Conservation (phyloP, 352 stramenopile genomes). For the Aphanomyces stellatus region DNA sequence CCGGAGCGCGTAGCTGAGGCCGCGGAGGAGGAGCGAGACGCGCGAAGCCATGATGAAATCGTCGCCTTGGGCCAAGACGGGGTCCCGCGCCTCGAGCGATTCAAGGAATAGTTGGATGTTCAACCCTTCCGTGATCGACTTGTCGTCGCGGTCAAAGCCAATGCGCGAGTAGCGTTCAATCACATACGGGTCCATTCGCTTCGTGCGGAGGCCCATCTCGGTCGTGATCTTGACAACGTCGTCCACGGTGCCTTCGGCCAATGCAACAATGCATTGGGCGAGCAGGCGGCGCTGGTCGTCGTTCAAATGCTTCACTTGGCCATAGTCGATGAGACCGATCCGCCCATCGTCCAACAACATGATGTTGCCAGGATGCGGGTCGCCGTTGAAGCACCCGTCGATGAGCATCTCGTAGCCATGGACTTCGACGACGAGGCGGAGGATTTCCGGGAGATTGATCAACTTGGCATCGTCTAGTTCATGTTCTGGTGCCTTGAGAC, state of each 20-base stretch:
- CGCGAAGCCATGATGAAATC: conserved; percentile 86
- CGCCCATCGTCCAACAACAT: conserved; percentile 83
- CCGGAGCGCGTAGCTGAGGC: conserved; percentile 76
- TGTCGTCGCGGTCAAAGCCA: conserved; percentile 84
- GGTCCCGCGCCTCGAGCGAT: conserved; percentile 64
- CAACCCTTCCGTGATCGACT: conserved; percentile 65
- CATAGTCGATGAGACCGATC: conserved; percentile 88
- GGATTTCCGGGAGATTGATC: conserved; percentile 71
- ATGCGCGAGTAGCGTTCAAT: conserved; percentile 73
- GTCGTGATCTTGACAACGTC: conserved; percentile 75
- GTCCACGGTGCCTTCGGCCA: conserved; percentile 58
- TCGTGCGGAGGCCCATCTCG: conserved; percentile 68
- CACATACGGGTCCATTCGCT: conserved; percentile 74
- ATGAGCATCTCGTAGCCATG: conserved; percentile 91
- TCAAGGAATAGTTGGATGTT: conserved; percentile 83
- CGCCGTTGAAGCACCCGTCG: conserved; percentile 88
- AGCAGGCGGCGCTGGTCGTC: conserved; percentile 55
- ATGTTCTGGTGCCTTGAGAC: conserved; percentile 31
- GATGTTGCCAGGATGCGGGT: conserved; percentile 89
- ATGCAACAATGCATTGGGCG: conserved; percentile 75
- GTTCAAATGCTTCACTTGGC: conserved; percentile 83
- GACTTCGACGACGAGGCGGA: conserved; percentile 83
- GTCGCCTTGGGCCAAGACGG: conserved; percentile 68
- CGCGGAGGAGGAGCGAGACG: conserved; percentile 72
- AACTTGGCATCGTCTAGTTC: conserved; percentile 24